Evolutionary conservation across 495 filamentous ascomycete species (phyloP), one percentile per base, ranked within the genome.

Genomic region (Sphaerosporella brunnea): DNA sequence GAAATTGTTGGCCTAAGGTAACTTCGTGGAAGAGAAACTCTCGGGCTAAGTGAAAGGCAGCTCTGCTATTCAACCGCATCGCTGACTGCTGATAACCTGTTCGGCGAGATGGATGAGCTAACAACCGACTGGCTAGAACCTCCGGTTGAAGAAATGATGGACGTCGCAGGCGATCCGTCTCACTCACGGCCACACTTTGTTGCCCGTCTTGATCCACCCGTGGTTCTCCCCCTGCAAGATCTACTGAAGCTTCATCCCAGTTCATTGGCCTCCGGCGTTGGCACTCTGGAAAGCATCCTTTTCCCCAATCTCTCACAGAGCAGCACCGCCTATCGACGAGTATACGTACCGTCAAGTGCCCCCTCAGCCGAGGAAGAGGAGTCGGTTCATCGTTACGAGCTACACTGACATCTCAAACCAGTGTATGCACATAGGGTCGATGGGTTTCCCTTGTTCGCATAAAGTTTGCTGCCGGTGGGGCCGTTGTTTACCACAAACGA

Each of bases 191-290:
- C 37, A 9, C 76, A 78, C 16, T 96, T 97, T 62, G 70, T 81
- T 35, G 86, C 82, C 2, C 80, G 71, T 25, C 74, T 96, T 24
- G 80, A 94, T 42, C 90, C 90, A 3, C 82, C 86, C 0, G 62
- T 97, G 10, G 70, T 82, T 7, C 64, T 95, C 38, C 79, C 88
- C 19, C 20, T 11, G 21, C 40, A 24, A 2, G 40, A 43, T 10
- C 13, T 25, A n/a, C 19, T 16, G 3, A 23, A 11, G 11, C 19
- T 43, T n/a, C 11, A 43, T 23, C 19, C 40, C 20, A n/a, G 13
- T 11, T 8, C 26, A 11, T 10, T 25, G 7, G 7, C 18, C 13
- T 13, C 20, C 3, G 19, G 13, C 24, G 13, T 25, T 18, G 40
- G 24, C 20, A 24, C 9, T 8, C 24, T 43, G 9, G 40, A 43